These are phyloP conservation scores for Cryptococcus sp. DNA, from an alignment of 1,284 basidiomycete species.

Conservation along the genomic window DNA sequence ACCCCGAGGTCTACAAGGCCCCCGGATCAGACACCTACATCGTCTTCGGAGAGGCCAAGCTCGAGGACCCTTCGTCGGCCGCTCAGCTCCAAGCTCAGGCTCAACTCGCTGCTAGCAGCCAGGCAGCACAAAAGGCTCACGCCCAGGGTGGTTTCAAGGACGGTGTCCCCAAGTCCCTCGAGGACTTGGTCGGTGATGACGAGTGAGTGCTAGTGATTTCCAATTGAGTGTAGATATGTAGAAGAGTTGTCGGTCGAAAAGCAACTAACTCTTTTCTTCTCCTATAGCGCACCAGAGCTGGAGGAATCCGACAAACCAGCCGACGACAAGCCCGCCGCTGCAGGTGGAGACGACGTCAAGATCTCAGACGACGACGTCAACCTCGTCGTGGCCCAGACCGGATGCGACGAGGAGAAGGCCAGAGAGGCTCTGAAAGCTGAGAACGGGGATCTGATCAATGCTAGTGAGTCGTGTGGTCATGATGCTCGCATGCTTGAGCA, in stretches of 20 bases:
- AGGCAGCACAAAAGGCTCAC: constrained; percentile 52
- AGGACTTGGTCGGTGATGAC: constrained; percentile 60
- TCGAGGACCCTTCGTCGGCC: constrained; percentile 87
- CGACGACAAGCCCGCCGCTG: constrained; percentile 53
- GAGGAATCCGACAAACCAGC: constrained; percentile 61
- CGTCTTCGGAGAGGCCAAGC: constrained; percentile 97
- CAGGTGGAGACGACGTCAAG: constrained; percentile 66
- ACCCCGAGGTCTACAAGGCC: constrained; percentile 97
- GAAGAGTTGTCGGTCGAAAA: neutral
- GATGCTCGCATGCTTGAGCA: neutral
- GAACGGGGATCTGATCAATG: constrained; percentile 89
- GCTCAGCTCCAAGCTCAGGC: constrained; percentile 82
- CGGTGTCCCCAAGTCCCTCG: constrained; percentile 61
- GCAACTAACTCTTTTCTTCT: constrained; percentile 3
- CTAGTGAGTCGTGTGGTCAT: constrained; percentile 65
- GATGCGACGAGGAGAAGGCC: constrained; percentile 82
- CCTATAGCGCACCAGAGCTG: constrained; percentile 67
- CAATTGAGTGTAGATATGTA: too few relatives aligned
- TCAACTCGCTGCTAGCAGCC: constrained; percentile 64
- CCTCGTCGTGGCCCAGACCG: constrained; percentile 80
- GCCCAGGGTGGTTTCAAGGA: constrained; percentile 54
- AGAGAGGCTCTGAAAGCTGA: constrained; percentile 83
- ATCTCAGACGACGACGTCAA: constrained; percentile 93
- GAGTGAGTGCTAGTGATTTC: constrained; percentile 54
- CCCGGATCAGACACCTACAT: constrained; percentile 97